A percentile compares a stretch with the other conserved stretches of the same genome.
phyloP scores from a whole-genome alignment of 2,329 filamentous ascomycete genomes.

The Coleophoma eucalyptorum region DNA sequence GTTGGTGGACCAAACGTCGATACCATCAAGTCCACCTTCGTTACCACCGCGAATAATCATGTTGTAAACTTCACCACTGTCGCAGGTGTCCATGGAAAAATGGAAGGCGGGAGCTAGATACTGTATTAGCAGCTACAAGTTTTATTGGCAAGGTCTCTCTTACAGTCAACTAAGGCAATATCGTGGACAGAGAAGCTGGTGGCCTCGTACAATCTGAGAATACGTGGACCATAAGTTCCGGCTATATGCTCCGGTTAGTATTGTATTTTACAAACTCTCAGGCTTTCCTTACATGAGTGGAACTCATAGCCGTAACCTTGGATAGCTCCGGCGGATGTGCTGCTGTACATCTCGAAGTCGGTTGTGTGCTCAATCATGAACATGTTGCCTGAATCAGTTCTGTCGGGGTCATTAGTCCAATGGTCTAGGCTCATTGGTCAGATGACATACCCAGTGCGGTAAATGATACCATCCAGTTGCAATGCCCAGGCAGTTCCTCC shows the following conservation, averaged over 20 bases:
- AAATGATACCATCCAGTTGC: slow-evolving; percentile 49
- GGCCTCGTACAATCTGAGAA: slow-evolving; percentile 15
- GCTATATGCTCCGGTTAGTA: neutral
- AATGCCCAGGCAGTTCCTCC: slow-evolving; percentile 44
- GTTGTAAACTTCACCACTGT: slow-evolving; percentile 50
- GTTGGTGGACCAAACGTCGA: slow-evolving; percentile 50
- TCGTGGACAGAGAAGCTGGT: slow-evolving; percentile 19
- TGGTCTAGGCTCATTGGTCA: neutral
- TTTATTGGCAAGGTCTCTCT: slow-evolving; percentile 10
- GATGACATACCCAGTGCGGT: slow-evolving; percentile 37
- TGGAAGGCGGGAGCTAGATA: slow-evolving; percentile 28
- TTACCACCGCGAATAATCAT: slow-evolving; percentile 50
- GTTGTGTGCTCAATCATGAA: slow-evolving; percentile 43
- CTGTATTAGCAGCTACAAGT: no score
- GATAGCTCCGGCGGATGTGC: slow-evolving; percentile 45
- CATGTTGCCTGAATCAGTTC: slow-evolving; percentile 47
- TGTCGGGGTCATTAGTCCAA: neutral
- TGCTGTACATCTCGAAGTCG: slow-evolving; percentile 51
- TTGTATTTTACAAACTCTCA: no score
- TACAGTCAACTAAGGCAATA: slow-evolving; percentile 18
- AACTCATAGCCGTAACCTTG: slow-evolving; percentile 49
- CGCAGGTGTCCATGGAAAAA: slow-evolving; percentile 44
- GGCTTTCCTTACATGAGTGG: slow-evolving; percentile 26
- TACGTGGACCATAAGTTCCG: slow-evolving; percentile 12
- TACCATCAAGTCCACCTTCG: slow-evolving; percentile 49